phyloP scores from a whole-genome alignment of 2,329 filamentous ascomycete genomes.

The Fusarium nisikadoi region DNA sequence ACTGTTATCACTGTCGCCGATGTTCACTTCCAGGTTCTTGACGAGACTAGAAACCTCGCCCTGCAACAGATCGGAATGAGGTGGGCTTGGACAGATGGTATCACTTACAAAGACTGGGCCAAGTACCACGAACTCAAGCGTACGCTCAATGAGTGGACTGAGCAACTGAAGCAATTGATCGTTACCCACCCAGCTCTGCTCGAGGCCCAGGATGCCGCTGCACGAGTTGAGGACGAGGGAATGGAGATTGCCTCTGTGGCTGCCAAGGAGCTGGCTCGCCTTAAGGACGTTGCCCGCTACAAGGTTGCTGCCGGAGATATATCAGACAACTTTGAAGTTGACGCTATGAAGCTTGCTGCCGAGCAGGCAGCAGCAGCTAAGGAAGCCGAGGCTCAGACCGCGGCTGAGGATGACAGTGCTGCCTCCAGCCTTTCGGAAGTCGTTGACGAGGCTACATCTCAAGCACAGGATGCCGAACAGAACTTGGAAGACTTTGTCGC shows the following conservation, averaged over 20 bases:
- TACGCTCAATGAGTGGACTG: slow-evolving; percentile 85
- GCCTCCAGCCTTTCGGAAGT: slow-evolving; percentile 25
- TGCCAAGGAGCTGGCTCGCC: slow-evolving; percentile 79
- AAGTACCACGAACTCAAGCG: slow-evolving; percentile 91
- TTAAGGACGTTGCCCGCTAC: slow-evolving; percentile 87
- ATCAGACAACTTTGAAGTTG: slow-evolving; percentile 81
- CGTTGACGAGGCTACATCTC: slow-evolving; percentile 22
- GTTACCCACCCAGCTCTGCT: slow-evolving; percentile 77
- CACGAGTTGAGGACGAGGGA: slow-evolving; percentile 77
- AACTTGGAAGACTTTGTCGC: slow-evolving; percentile 37
- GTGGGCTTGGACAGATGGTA: slow-evolving; percentile 95
- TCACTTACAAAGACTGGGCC: slow-evolving; percentile 97
- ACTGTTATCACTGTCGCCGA: slow-evolving; percentile 79
- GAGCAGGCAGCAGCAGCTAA: slow-evolving; percentile 49
- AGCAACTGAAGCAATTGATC: slow-evolving; percentile 81
- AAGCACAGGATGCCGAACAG: slow-evolving; percentile 26
- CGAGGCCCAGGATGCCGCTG: slow-evolving; percentile 73
- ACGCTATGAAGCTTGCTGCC: slow-evolving; percentile 68
- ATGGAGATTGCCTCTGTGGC: slow-evolving; percentile 84
- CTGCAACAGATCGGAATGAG: slow-evolving; percentile 92
- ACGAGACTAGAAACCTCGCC: slow-evolving; percentile 83
- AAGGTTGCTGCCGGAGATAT: slow-evolving; percentile 81
- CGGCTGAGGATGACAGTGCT: slow-evolving; percentile 44
- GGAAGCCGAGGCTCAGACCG: slow-evolving; percentile 31
- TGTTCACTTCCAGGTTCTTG: slow-evolving; percentile 83